Evolutionary conservation across 2,329 filamentous ascomycete species (phyloP).

Genomic region (Xylariaceae sp.): DNA sequence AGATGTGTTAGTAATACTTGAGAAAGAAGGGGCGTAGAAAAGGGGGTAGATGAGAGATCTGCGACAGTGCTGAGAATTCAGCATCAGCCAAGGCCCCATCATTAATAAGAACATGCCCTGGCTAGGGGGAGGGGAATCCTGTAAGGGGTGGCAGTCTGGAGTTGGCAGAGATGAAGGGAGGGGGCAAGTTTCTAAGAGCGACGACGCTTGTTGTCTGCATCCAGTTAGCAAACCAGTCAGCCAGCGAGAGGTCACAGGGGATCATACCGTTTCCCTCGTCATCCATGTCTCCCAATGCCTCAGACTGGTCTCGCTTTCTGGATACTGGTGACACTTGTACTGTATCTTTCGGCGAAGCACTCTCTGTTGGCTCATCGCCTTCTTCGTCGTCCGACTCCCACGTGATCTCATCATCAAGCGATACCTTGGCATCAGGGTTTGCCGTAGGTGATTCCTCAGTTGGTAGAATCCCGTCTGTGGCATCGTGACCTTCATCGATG

Average conservation of each 20-base stretch:
- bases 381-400: conserved; percentile 33
- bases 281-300: conserved; percentile 20
- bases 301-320: conserved; percentile 27
- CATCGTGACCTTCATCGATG: conserved; percentile 22
- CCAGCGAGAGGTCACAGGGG: neutral
- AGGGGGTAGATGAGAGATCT: conserved; percentile 10
- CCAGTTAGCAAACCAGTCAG: conserved; percentile 26
- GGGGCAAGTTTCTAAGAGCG: conserved; percentile 36
- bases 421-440: conserved; percentile 18
- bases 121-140: conserved; percentile 3
- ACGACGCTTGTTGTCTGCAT: conserved; percentile 46
- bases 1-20: conserved; percentile 23
- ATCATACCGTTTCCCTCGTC: conserved; percentile 30
- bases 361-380: conserved; percentile 14
- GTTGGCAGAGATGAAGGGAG: conserved; percentile 5
- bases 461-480: conserved; percentile 15
- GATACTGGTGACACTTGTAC: conserved; percentile 33
- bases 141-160: conserved; percentile 6
- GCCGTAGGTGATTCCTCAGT: conserved; percentile 20
- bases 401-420: conserved; percentile 28
- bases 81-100: conserved; percentile 22
- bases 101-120: conserved; percentile 11
- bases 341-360: conserved; percentile 20
- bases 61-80: conserved; percentile 16
- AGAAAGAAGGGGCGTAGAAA: conserved; percentile 6